A percentile compares a stretch with the other conserved stretches of the same genome.
Evolutionary conservation across 2,329 filamentous ascomycete genomes (phyloP).

Genomic region (Phoma herbarum): DNA sequence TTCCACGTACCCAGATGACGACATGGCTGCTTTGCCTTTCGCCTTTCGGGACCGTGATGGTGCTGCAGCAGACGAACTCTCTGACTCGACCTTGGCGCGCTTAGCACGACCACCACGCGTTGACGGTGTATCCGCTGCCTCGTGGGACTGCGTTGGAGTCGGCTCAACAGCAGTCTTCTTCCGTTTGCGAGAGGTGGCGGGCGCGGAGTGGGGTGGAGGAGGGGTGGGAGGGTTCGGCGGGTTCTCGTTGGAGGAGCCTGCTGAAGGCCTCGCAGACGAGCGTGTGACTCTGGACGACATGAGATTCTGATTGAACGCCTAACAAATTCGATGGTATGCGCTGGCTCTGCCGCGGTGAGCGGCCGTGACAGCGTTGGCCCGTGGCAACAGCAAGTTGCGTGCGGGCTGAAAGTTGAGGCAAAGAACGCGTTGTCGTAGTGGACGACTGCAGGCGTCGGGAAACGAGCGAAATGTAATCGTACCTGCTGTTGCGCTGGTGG

Average conservation of each 20-base stretch:
- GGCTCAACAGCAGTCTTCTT: slow-evolving; percentile 67
- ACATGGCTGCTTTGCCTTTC: slow-evolving; percentile 73
- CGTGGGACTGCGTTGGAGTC: slow-evolving; percentile 59
- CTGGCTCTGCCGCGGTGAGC: slow-evolving; percentile 40
- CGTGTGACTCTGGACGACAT: slow-evolving; percentile 98
- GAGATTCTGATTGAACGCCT: slow-evolving; percentile 64
- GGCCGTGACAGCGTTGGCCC: slow-evolving; percentile 41
- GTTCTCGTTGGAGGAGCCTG: slow-evolving; percentile 60
- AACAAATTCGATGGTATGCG: slow-evolving; percentile 39
- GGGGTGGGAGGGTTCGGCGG: slow-evolving; percentile 53
- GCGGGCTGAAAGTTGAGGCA: slow-evolving; percentile 23
- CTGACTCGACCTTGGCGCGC: slow-evolving; percentile 72
- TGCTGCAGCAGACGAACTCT: slow-evolving; percentile 49
- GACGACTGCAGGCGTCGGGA: slow-evolving; percentile 23
- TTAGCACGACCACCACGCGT: slow-evolving; percentile 52
- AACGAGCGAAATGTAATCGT: slow-evolving; percentile 33
- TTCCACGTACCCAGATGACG: slow-evolving; percentile 69
- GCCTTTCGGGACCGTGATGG: slow-evolving; percentile 62
- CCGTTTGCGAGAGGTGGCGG: slow-evolving; percentile 73
- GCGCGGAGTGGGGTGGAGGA: slow-evolving; percentile 55
- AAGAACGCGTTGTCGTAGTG: slow-evolving; percentile 16
- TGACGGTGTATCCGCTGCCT: slow-evolving; percentile 42
- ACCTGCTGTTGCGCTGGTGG: slow-evolving; percentile 35
- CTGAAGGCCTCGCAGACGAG: slow-evolving; percentile 90
- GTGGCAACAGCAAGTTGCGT: slow-evolving; percentile 35